Base-by-base conservation (phyloP, 2,329 filamentous ascomycete species). In the Aureobasidium leucospermi region DNA sequence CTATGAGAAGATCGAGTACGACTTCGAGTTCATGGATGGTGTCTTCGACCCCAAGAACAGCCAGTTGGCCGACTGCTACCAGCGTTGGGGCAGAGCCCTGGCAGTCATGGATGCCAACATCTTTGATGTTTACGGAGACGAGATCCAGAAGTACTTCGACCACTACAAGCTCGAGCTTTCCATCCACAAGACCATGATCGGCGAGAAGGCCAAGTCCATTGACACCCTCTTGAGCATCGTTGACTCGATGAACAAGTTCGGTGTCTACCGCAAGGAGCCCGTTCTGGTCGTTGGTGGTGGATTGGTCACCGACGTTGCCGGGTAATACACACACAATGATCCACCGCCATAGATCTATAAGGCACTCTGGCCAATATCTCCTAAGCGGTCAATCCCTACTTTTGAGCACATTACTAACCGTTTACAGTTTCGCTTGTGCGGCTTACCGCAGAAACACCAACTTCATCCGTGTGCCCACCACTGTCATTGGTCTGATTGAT, bases 1-100 rank as follows among this genome's bases (percentile, higher is more conserved):
- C 28, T 88, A 87, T 66, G 86, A 89, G 77, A 89, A 87, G 78
- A 88, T 89, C 68, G 82, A 87, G 68, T 89, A 89, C 69, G 85
- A 88, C 73, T 89, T 89, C 71, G 83, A 84, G 58, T 88, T 89
- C 72, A 79, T 89, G 48, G 86, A 89, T 65, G 83, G 81, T 49
- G 79, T 89, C 60, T 89, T 89, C 71, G 75, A 87, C 68, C 66
- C 76, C 43, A 67, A 76, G 63, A 87, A 88, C 67, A 66, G 75
- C 15, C 79, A 87, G 65, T 78, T 89, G 9, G 84, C 85, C 15
- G 73, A 84, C 31, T 85, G 83, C 71, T 89, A 88, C 73, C 74
- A 80, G 66, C 76, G 75, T 62, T 89, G 85, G 85, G 78, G 81
- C 34, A 79, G 86, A 56, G 85, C 82, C 64, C 73, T 89, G 46